Evolutionary conservation across 148 eudicot species (phyloP).

Genomic region (Rhododendron henanense): DNA sequence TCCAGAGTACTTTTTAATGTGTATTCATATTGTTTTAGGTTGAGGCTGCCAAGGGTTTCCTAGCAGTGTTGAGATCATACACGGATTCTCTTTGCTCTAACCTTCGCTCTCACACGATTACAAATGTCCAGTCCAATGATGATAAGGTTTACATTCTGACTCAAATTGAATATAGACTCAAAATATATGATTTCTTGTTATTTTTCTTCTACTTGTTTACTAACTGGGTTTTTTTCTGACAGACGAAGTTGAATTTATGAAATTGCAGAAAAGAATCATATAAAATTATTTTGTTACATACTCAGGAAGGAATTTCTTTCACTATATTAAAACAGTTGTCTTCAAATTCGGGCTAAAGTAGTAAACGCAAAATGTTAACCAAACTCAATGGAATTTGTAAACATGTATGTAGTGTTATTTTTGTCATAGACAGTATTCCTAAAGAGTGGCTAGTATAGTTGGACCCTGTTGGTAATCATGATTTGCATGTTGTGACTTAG

Average conservation of each 20-base stretch:
- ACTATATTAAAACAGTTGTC: neutral
- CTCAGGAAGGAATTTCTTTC: neutral
- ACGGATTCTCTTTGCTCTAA: conserved; percentile 79
- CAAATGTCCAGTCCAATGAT: conserved; percentile 93
- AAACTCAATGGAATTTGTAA: neutral
- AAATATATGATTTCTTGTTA: neutral
- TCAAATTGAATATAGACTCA: neutral
- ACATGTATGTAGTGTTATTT: neutral
- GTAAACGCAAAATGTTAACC: neutral
- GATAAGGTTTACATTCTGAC: conserved; percentile 61
- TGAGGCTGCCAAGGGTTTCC: conserved; percentile 85
- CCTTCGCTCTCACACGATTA: conserved; percentile 89
- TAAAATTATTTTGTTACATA: neutral
- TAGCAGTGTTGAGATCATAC: conserved; percentile 58
- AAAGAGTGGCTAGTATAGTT: neutral
- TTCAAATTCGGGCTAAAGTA: neutral
- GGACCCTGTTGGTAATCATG: neutral
- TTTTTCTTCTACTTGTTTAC: neutral
- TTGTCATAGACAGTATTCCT: neutral
- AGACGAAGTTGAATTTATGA: neutral
- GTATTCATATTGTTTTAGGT: conserved; percentile 36
- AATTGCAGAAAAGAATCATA: neutral
- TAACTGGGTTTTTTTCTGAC: neutral
- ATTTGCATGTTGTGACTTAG: neutral
- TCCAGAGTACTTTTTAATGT: neutral